A percentile compares a stretch with the other conserved stretches of the same genome.
These are phyloP conservation scores for Ambrosia trifida DNA, from an alignment of 129 eudicot species.

Conservation along the genomic window DNA sequence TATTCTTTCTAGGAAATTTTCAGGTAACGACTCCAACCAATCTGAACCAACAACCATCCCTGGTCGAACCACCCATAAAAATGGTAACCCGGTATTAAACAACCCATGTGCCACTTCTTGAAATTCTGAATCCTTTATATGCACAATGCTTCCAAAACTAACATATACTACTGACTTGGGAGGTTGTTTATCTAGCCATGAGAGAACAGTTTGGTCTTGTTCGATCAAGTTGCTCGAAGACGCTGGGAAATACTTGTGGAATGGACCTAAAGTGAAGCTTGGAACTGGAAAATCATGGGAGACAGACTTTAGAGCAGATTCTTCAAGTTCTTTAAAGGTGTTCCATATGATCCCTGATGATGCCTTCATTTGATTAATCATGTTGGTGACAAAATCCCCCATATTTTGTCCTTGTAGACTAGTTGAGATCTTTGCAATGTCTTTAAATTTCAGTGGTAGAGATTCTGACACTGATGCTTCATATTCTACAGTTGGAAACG, in stretches of 20 bases:
- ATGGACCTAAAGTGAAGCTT: slow-evolving; percentile 42
- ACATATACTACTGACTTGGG: slow-evolving; percentile 7
- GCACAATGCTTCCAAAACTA: slow-evolving; percentile 52
- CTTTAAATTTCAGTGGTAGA: slow-evolving; percentile 33
- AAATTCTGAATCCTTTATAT: slow-evolving; percentile 23
- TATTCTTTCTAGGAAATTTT: slow-evolving; percentile 15
- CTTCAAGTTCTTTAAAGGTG: slow-evolving; percentile 43
- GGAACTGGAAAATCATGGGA: slow-evolving; percentile 25
- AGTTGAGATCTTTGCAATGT: slow-evolving; percentile 10
- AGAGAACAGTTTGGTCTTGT: slow-evolving; percentile 31
- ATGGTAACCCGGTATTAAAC: slow-evolving; percentile 17
- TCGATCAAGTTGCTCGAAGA: slow-evolving; percentile 27
- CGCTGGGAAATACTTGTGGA: slow-evolving; percentile 31
- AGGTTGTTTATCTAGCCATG: slow-evolving; percentile 44
- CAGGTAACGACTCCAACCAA: slow-evolving; percentile 1
- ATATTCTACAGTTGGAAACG: slow-evolving; percentile 6
- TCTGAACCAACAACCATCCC: slow-evolving; percentile 21
- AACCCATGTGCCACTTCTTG: slow-evolving; percentile 51
- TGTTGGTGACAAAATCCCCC: neutral
- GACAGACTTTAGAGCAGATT: slow-evolving; percentile 5
- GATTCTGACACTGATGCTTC: slow-evolving; percentile 28
- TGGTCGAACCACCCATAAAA: slow-evolving; percentile 43
- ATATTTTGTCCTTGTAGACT: neutral
- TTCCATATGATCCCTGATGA: slow-evolving; percentile 44
- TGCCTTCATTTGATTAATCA: slow-evolving; percentile 23